Conservation (phyloP, 805 yeast genomes). For the Saccharomycopsis microspora region DNA sequence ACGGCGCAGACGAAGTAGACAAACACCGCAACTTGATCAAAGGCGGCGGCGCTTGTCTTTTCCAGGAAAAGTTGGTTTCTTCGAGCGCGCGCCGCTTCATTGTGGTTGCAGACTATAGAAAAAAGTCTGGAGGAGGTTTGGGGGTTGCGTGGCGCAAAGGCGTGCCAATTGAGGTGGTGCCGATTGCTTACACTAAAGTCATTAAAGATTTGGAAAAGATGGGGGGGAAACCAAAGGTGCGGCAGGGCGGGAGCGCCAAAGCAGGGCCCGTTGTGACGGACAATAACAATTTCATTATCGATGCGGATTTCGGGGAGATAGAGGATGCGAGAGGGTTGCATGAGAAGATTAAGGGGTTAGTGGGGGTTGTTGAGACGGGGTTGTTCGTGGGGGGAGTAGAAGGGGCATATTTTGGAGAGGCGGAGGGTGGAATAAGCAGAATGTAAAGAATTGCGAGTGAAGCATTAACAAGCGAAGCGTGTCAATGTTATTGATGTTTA, state of each 20-base stretch:
- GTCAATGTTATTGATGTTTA: no score
- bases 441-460: no score
- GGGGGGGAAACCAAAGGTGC: constrained; percentile 58
- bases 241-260: constrained; percentile 84
- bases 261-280: constrained; percentile 98
- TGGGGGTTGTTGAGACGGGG: constrained; percentile 97
- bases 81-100: constrained; percentile 64
- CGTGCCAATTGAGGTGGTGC: constrained; percentile 92
- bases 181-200: constrained; percentile 75
- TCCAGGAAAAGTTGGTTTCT: constrained; percentile 94
- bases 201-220: constrained; percentile 39
- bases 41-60: constrained; percentile 98
- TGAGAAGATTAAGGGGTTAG: constrained; percentile 52
- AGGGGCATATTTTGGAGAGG: constrained; percentile 83
- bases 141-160: constrained; percentile 85
- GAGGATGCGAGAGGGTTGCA: constrained; percentile 43
- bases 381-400: constrained; percentile 65
- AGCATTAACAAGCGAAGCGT: no score
- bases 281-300: constrained; percentile 86
- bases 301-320: constrained; percentile 83
- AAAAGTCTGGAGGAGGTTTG: constrained; percentile 52
- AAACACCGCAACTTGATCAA: constrained; percentile 71
- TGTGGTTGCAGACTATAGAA: constrained; percentile 87
- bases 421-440: constrained; percentile 30
- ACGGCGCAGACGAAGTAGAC: constrained; percentile 98